Percentiles rank a stretch among this genome's conserved stretches.
Conservation (phyloP, 768 basidiomycete species). For the Suillus subluteus region DNA sequence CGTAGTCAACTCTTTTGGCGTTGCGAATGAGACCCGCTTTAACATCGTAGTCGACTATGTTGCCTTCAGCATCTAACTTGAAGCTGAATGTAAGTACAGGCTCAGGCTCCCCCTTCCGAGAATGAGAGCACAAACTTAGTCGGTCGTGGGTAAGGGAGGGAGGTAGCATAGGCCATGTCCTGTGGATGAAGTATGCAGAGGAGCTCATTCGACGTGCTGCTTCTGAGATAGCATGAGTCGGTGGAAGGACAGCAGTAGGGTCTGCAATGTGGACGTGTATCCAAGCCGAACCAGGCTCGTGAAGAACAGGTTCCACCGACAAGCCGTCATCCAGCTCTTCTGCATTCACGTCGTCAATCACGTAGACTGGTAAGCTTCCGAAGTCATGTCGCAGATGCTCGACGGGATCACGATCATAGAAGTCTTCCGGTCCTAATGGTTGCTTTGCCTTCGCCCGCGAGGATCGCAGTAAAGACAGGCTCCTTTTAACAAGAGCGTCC, state of each 20-base stretch:
- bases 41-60: slow-evolving; percentile 71
- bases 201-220: slow-evolving; percentile 55
- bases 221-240: slow-evolving; percentile 62
- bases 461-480: slow-evolving; percentile 18
- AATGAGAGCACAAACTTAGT: slow-evolving; percentile 50
- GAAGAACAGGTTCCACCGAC: slow-evolving; percentile 71
- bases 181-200: slow-evolving; percentile 68
- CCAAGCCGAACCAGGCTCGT: slow-evolving; percentile 69
- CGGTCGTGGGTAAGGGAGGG: slow-evolving; percentile 49
- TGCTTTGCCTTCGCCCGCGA: slow-evolving; percentile 20
- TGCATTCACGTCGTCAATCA: slow-evolving; percentile 81
- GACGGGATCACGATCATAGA: slow-evolving; percentile 64
- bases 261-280: slow-evolving; percentile 93
- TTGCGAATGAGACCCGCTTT: slow-evolving; percentile 77
- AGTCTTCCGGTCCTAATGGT: slow-evolving; percentile 63
- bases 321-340: slow-evolving; percentile 94
- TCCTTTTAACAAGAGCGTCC: slow-evolving; percentile 27
- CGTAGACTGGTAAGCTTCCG: slow-evolving; percentile 77
- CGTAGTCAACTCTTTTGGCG: slow-evolving; percentile 65
- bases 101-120: slow-evolving; percentile 42
- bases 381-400: slow-evolving; percentile 85
- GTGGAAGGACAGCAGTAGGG: slow-evolving; percentile 79
- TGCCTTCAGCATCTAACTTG: slow-evolving; percentile 61
- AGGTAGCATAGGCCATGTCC: slow-evolving; percentile 77
- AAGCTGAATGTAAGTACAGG: slow-evolving; percentile 81